A percentile compares a stretch with the other conserved stretches of the same genome.
Evolutionary conservation across 108 stramenopile species (phyloP).

Genomic region (Cyclotella distinguenda): DNA sequence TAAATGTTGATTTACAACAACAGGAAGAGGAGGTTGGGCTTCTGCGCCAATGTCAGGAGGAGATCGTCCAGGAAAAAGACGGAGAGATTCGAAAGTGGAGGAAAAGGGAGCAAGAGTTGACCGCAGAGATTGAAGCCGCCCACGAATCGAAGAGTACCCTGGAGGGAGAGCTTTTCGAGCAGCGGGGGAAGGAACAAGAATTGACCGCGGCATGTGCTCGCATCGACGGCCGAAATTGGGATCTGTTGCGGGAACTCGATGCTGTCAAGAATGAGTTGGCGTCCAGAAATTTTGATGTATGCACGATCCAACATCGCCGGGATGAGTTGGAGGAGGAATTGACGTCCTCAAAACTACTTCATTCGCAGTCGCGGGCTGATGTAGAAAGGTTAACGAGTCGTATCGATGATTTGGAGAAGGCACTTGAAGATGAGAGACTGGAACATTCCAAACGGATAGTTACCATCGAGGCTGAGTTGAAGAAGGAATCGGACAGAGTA

Average conservation of each 20-base stretch:
- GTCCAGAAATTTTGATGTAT: not conserved
- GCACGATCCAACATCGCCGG: not conserved
- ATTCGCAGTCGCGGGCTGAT: constrained; percentile 2
- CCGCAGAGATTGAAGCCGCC: not conserved
- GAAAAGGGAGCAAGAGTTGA: not conserved
- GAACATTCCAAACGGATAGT: not conserved
- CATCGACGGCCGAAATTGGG: not conserved
- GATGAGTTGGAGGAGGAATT: not conserved
- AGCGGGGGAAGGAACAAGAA: not conserved
- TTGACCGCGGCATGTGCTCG: not conserved
- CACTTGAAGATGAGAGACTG: not conserved
- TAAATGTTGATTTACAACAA: not conserved
- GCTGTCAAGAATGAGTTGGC: not conserved
- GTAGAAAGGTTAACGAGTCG: not conserved
- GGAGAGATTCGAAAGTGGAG: not conserved
- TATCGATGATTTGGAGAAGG: not conserved
- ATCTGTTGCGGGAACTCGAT: not conserved
- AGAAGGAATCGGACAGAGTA: constrained; percentile 9
- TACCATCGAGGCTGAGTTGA: constrained; percentile 15
- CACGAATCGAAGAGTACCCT: not conserved
- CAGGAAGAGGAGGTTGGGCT: not conserved
- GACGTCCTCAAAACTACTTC: not conserved
- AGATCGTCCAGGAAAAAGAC: not conserved
- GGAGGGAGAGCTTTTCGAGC: not conserved
- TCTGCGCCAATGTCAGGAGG: not conserved